Evolutionary conservation across 2,329 filamentous ascomycete genomes (phyloP).

Genomic region (Colletotrichum incanum): DNA sequence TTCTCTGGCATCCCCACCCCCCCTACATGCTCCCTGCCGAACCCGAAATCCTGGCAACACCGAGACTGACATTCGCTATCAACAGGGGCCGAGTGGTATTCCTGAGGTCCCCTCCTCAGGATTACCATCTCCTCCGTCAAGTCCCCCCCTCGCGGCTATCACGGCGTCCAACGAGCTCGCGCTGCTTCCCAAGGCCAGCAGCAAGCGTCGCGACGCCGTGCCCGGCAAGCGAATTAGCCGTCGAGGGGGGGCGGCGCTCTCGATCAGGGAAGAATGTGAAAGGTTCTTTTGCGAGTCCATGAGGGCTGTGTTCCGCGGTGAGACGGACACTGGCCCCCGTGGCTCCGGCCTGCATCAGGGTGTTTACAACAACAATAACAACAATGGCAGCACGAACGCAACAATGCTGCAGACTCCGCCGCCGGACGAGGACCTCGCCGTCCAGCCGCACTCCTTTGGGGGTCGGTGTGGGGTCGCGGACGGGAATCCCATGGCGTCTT

Average conservation of each 20-base stretch:
- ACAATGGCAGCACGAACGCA: conserved; percentile 19
- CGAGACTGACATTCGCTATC: conserved; percentile 43
- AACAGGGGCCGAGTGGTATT: conserved; percentile 89
- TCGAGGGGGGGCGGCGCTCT: conserved; percentile 93
- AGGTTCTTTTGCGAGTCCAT: conserved; percentile 99
- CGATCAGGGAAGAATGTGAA: conserved; percentile 99
- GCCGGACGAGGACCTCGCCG: conserved; percentile 62
- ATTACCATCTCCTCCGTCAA: conserved; percentile 87
- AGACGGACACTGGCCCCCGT: conserved; percentile 83
- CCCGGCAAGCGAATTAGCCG: conserved; percentile 61
- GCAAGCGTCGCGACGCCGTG: conserved; percentile 58
- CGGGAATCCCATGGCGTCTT: conserved; percentile 42
- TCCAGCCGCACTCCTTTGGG: conserved; percentile 47
- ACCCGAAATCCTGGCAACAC: conserved; percentile 10
- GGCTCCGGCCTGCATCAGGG: conserved; percentile 86
- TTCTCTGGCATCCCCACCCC: neutral
- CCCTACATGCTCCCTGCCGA: conserved; percentile 11
- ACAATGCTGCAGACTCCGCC: conserved; percentile 65
- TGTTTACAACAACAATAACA: conserved; percentile 67
- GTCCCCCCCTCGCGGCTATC: conserved; percentile 88
- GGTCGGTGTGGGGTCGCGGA: conserved; percentile 33
- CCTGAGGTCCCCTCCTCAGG: conserved; percentile 92
- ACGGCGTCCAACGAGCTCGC: conserved; percentile 78
- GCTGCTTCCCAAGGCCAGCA: conserved; percentile 70
- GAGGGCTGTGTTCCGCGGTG: conserved; percentile 94